A percentile compares a stretch with the other conserved stretches of the same genome.
Conservation (phyloP, 345 rosid species). For the Brassica napus region Da-Ae NC_063449.1:32912501-32913000, state of each 20-base stretch:
- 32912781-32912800: neutral
- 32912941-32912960: neutral
- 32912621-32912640: too few relatives aligned
- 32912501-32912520: too few relatives aligned
- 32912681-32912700: too few relatives aligned
- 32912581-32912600: too few relatives aligned
- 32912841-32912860: neutral
- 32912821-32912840: neutral
- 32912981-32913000: neutral
- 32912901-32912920: neutral
- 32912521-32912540: too few relatives aligned
- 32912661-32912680: too few relatives aligned
- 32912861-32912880: neutral
- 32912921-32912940: neutral
- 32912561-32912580: too few relatives aligned
- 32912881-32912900: neutral
- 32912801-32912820: neutral
- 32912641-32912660: too few relatives aligned
- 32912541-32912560: too few relatives aligned
- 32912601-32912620: too few relatives aligned
- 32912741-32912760: conserved; percentile 17
- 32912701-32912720: neutral
- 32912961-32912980: neutral
- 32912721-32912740: conserved; percentile 15
- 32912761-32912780: conserved; percentile 45